Evolutionary conservation across 2,329 filamentous ascomycete species (phyloP), one percentile per base, ranked within the genome.

Genomic region (Nemania diffusa): DNA sequence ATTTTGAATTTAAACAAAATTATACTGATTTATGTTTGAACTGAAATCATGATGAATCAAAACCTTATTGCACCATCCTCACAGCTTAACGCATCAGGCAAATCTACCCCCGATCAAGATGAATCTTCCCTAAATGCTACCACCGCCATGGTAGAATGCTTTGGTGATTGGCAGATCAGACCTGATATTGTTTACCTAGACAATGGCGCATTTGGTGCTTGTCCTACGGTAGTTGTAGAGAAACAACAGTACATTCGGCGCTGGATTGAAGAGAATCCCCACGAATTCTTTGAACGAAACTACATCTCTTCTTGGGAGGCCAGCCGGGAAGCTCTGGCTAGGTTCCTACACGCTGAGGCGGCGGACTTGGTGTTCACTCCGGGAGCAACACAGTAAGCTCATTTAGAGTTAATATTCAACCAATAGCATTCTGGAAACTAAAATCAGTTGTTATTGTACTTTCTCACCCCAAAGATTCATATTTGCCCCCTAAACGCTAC

Each of bases 221-320:
- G 64, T 29, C 64, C 64, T 17, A 55, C 44, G 1, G 34, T 56
- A 17, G 48, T 62, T 1, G 44, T 62, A n/a, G 64, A 66, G 26
- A 27, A 66, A 15, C 64, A 66, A 17, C 51, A 66, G 7, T 22
- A 48, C 0, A 46, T 66, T 17, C 57, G 64, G 15, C 53, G 52
- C n/a, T 55, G 53, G 44, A 55, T 66, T 55, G 64, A 66, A 32
- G 50, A 57, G 8, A 57, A 57, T 17, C 53, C 64, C 4, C 64
- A 55, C 11, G 64, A 66, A 37, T 66, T 66, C 46, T 66, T 66
- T 11, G 61, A 63, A n/a, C 29, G 61, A n/a, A 63, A 63, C n/a
- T 63, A 63, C 20, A 26, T 66, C 20, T 62, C 58, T 8, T 62
- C 64, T 32, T 66, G 64, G 64, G 37, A 57, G 20, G 52, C 52